Base-by-base conservation (phyloP, 2,329 filamentous ascomycete species). In the Metarhizium sp. region DNA sequence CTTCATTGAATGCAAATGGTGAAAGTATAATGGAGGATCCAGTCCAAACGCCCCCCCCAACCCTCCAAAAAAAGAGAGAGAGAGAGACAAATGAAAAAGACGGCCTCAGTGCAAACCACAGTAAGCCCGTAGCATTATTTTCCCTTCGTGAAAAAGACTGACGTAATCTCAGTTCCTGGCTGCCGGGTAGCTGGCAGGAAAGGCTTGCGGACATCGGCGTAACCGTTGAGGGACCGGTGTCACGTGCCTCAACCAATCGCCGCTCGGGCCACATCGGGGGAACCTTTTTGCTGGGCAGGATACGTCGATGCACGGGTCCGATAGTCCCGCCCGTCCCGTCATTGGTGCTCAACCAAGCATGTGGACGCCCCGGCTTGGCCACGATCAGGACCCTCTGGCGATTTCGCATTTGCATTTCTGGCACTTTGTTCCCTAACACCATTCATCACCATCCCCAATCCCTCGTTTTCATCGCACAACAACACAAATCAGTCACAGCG, bases 331-430 rank as follows among this genome's bases (percentile, higher is more conserved):
- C 30, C 48, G 42, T 51, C 49, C 54, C 43, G 50, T 30, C 45
- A 55, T 55, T 55, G 54, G 54, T 55, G 50, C n/a, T 45, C 50
- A 38, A 18, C n/a, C 29, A 16, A 34, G 45, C 45, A 52, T 55
- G 53, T 55, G 53, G 49, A 52, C 50, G 6, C 34, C 29, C 18
- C 29, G 25, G 8, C 25, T 29, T 52, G 36, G 25, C 25, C 20
- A 32, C 8, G 18, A 34, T 25, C 20, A n/a, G 54, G 29, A 52
- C 50, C 43, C 43, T 55, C 48, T 52, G 34, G 50, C 42, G 7
- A 30, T 25, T 25, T 53, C 30, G 25, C 25, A 30, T 30, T 11
- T 48, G 45, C 52, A 49, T 49, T 53, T 40, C 43, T 53, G 43
- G 20, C 16, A 4, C 4, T 14, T 53, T 25, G 42, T 16, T 48